A percentile compares a stretch with the other conserved stretches of the same genome.
These are phyloP conservation scores for Knufia petricola DNA, from an alignment of 2,329 filamentous ascomycete species.

Conservation along the genomic window DNA sequence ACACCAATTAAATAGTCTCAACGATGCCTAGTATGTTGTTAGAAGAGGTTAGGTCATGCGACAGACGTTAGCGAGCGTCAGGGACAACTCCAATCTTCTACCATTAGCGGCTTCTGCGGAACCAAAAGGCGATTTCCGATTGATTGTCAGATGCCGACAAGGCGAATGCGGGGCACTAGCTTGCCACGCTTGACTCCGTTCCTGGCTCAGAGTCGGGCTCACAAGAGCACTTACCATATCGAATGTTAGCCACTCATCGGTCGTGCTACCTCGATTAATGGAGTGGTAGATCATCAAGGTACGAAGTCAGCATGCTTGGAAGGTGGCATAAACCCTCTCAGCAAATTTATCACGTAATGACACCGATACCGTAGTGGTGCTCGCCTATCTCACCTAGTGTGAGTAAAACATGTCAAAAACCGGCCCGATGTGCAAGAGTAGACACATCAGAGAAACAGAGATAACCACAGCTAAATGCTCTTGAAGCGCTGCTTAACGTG, in stretches of 20 bases:
- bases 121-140: background rate
- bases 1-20: background rate
- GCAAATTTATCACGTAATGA: too few species aligned
- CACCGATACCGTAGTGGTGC: too few species aligned
- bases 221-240: background rate
- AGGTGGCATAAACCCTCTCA: too few species aligned
- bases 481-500: too few species aligned
- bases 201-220: background rate
- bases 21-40: background rate
- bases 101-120: background rate
- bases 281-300: too few species aligned
- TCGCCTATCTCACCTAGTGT: too few species aligned
- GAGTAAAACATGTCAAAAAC: too few species aligned
- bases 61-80: background rate
- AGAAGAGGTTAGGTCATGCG: background rate
- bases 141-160: background rate
- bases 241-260: background rate
- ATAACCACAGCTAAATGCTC: too few species aligned
- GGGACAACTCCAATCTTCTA: background rate
- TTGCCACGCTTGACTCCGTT: background rate
- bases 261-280: background rate
- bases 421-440: too few species aligned
- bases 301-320: too few species aligned
- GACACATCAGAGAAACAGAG: too few species aligned
- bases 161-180: background rate